Conservation (phyloP, 257 asterid genomes). For the Penstemon barbatus region DNA sequence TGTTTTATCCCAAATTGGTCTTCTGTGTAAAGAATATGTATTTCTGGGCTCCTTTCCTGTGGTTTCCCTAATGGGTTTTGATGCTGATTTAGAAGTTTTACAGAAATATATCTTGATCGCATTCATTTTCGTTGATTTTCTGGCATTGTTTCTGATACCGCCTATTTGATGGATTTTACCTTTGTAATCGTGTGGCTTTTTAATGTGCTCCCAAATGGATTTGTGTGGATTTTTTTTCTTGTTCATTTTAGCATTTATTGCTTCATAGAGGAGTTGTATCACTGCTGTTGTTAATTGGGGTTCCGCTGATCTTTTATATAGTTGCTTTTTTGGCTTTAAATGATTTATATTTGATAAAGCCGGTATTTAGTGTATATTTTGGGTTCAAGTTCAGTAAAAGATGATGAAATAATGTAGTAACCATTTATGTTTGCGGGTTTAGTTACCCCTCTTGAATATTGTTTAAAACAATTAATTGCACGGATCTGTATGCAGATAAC, state of each 20-base stretch:
- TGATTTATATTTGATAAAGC: slow-evolving; percentile 5
- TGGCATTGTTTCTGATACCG: neutral
- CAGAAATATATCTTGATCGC: neutral
- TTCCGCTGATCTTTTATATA: neutral
- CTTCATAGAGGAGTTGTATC: too few species aligned
- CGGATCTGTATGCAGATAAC: neutral
- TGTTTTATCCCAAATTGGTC: neutral
- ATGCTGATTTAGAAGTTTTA: slow-evolving; percentile 8
- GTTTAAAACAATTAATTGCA: slow-evolving; percentile 12
- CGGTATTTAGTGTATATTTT: slow-evolving; percentile 15
- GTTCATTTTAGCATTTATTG: too few species aligned
- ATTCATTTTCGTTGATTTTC: neutral
- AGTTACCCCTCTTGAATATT: slow-evolving; percentile 1
- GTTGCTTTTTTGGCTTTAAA: slow-evolving; percentile 11
- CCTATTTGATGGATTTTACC: slow-evolving; percentile 13
- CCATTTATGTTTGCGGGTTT: slow-evolving; percentile 4
- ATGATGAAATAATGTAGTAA: slow-evolving; percentile 13
- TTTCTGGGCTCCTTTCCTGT: slow-evolving; percentile 4
- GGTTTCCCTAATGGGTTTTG: slow-evolving; percentile 17
- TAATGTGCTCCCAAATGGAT: neutral
- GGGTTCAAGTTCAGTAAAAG: slow-evolving; percentile 2
- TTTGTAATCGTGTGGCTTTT: slow-evolving; percentile 5
- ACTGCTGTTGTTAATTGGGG: too few species aligned
- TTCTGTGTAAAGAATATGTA: neutral
- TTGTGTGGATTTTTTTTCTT: neutral